phyloP scores from a whole-genome alignment of 768 basidiomycete genomes.

The Macrolepiota dolichaula region DNA sequence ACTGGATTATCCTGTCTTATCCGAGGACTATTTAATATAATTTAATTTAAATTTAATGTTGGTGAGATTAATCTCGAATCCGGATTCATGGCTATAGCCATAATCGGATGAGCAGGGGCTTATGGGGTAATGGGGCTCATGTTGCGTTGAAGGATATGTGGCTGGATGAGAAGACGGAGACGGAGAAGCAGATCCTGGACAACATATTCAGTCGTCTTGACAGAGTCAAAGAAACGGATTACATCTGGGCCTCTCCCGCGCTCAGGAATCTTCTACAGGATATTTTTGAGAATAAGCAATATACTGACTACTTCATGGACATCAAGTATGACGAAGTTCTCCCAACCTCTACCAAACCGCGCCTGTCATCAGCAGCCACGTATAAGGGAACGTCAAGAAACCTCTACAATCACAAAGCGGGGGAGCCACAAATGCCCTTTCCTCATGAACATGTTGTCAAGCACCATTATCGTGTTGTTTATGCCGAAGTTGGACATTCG shows the following conservation, averaged over 20 bases:
- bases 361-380: not conserved
- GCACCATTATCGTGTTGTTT: not conserved
- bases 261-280: too few species aligned
- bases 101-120: too few species aligned
- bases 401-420: not conserved
- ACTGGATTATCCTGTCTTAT: too few species aligned
- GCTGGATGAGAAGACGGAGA: not conserved
- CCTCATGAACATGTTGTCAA: not conserved
- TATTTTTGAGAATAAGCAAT: too few species aligned
- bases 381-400: not conserved
- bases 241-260: not conserved
- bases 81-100: too few species aligned
- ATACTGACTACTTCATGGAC: not conserved
- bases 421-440: not conserved
- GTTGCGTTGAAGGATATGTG: not conserved
- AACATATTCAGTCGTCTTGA: not conserved
- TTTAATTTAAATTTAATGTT: too few species aligned
- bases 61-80: too few species aligned
- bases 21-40: too few species aligned
- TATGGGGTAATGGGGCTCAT: too few species aligned
- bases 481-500: not conserved
- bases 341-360: not conserved
- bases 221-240: not conserved
- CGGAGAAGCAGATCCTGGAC: not conserved
- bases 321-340: not conserved